A percentile compares a stretch with the other conserved stretches of the same genome.
Conservation (phyloP, 1,284 basidiomycete genomes). For the Trichosporon ovoides region DNA sequence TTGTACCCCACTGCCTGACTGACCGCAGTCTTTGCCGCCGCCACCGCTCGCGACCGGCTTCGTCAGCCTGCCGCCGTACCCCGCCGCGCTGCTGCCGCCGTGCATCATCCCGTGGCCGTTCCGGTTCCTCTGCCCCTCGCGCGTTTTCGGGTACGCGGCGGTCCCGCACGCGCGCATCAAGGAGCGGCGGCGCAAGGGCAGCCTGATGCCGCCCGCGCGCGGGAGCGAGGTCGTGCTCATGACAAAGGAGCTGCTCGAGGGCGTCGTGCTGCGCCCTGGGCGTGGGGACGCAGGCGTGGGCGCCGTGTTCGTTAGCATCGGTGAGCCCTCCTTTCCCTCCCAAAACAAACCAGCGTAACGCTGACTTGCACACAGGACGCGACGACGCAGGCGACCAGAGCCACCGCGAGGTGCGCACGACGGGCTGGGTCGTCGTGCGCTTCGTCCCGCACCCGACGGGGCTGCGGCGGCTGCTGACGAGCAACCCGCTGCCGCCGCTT, state of each 20-base stretch:
- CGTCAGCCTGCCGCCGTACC: conserved; percentile 27
- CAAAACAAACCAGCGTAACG: no score
- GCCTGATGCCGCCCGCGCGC: conserved; percentile 25
- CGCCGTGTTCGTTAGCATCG: conserved; percentile 41
- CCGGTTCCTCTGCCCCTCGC: conserved; percentile 39
- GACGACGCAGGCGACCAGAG: conserved; percentile 31
- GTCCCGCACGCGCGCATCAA: conserved; percentile 23
- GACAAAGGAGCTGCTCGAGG: conserved; percentile 42
- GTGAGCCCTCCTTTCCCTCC: conserved; percentile 20
- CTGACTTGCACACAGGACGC: conserved; percentile 26
- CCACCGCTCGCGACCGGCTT: conserved; percentile 29
- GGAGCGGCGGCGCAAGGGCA: conserved; percentile 27
- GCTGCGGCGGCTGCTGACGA: conserved; percentile 42
- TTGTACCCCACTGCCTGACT: conserved; percentile 1
- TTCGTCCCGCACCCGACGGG: conserved; percentile 46
- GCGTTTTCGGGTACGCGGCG: conserved; percentile 34
- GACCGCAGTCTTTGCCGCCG: conserved; percentile 37
- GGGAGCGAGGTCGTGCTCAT: conserved; percentile 40
- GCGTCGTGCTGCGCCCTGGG: conserved; percentile 34
- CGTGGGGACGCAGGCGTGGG: conserved; percentile 32
- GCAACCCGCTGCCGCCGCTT: conserved; percentile 41
- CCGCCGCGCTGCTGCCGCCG: conserved; percentile 32
- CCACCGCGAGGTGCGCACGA: conserved; percentile 43
- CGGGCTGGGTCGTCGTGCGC: conserved; percentile 47
- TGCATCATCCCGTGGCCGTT: conserved; percentile 45